Evolutionary conservation across 1,139 yeast species (phyloP).

Genomic region (Blastobotrys buckinghamii): DNA sequence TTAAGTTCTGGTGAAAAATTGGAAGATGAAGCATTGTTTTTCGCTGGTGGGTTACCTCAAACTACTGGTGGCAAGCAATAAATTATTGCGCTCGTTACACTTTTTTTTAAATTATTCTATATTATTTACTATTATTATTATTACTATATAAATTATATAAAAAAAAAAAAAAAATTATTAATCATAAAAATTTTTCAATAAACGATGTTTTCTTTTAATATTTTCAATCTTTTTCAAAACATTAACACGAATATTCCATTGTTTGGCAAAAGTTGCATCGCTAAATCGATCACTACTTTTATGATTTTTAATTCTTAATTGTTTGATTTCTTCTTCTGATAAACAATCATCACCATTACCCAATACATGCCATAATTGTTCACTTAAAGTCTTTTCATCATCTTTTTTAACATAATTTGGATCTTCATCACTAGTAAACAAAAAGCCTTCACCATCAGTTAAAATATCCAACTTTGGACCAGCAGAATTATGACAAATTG

Average conservation of each 20-base stretch:
- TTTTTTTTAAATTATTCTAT: background rate
- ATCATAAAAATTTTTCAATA: slow-evolving; percentile 19
- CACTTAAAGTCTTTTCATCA: slow-evolving; percentile 31
- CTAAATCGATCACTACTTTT: slow-evolving; percentile 60
- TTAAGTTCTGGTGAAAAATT: slow-evolving; percentile 21
- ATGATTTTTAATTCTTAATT: slow-evolving; percentile 49
- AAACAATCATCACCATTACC: slow-evolving; percentile 32
- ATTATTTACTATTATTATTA: background rate
- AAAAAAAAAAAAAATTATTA: slow-evolving; percentile 8
- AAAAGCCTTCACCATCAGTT: slow-evolving; percentile 60
- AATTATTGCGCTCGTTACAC: background rate
- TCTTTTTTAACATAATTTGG: slow-evolving; percentile 35
- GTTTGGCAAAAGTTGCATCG: slow-evolving; percentile 51
- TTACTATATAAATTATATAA: background rate
- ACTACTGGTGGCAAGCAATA: slow-evolving; percentile 27
- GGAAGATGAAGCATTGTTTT: slow-evolving; percentile 25
- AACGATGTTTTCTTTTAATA: slow-evolving; percentile 35
- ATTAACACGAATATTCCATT: slow-evolving; percentile 47
- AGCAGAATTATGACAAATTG: slow-evolving; percentile 88
- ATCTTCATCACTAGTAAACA: slow-evolving; percentile 65
- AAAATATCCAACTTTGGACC: slow-evolving; percentile 92
- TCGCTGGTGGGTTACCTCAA: slow-evolving; percentile 33
- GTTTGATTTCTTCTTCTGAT: slow-evolving; percentile 30
- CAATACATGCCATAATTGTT: slow-evolving; percentile 41
- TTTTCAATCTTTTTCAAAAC: slow-evolving; percentile 38